Evolutionary conservation across 371 early-diverging fungal genomes (phyloP).

Genomic region (Vairimorpha ceranae): DNA sequence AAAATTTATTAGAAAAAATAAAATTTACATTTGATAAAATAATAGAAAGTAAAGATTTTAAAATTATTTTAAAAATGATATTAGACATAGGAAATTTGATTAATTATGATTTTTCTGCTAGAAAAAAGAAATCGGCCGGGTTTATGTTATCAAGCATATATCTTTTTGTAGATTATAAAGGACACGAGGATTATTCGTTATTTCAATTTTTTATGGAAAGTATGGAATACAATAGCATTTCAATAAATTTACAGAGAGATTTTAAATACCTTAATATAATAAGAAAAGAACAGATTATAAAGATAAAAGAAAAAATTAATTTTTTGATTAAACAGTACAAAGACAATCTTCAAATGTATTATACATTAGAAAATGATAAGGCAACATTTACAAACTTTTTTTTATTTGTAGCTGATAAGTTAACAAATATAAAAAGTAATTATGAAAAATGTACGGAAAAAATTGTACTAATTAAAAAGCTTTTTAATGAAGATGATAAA

Average conservation of each 20-base stretch:
- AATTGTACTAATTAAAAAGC: not conserved
- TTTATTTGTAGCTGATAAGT: not conserved
- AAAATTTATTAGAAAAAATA: slow-evolving; percentile 5
- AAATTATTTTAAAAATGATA: slow-evolving; percentile 32
- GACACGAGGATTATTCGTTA: slow-evolving; percentile 28
- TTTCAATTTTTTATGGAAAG: slow-evolving; percentile 37
- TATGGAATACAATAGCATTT: not conserved
- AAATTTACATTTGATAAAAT: slow-evolving; percentile 18
- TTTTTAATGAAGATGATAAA: slow-evolving; percentile 12
- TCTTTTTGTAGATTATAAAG: slow-evolving; percentile 31
- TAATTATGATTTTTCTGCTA: slow-evolving; percentile 38
- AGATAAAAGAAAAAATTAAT: slow-evolving; percentile 41
- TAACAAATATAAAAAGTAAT: not conserved
- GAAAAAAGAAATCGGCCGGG: slow-evolving; percentile 29
- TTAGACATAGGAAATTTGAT: slow-evolving; percentile 51
- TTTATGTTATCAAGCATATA: slow-evolving; percentile 45
- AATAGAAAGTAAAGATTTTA: slow-evolving; percentile 30
- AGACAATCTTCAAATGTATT: slow-evolving; percentile 2
- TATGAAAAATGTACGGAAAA: not conserved
- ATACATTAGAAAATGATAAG: slow-evolving; percentile 17
- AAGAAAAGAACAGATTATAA: slow-evolving; percentile 33
- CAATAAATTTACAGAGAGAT: slow-evolving; percentile 8
- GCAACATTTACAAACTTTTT: not conserved
- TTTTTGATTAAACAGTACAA: slow-evolving; percentile 28
- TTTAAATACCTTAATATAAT: slow-evolving; percentile 27